A percentile compares a stretch with the other conserved stretches of the same genome.
These are phyloP conservation scores for Xerocomellus chrysenteron DNA, from an alignment of 768 basidiomycete species.

Conservation along the genomic window DNA sequence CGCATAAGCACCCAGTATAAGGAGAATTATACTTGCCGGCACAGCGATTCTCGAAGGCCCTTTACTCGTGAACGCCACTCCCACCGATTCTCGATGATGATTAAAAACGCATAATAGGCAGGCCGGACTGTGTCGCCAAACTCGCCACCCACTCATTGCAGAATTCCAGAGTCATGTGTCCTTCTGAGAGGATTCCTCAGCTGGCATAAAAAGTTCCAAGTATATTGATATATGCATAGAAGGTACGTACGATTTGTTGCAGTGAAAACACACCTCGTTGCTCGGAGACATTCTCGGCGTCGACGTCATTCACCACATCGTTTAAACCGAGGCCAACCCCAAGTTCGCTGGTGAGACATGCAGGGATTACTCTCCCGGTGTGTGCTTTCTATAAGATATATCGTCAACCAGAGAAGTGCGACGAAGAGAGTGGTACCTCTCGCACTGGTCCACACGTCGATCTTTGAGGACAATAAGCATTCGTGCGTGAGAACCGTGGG, in stretches of 20 bases:
- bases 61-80: conserved; percentile 6
- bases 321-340: neutral
- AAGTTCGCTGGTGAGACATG: neutral
- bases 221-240: neutral
- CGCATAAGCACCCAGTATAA: neutral
- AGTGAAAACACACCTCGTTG: neutral
- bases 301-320: neutral
- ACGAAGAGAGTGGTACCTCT: neutral
- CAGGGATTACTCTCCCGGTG: neutral
- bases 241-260: neutral
- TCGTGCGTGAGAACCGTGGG: neutral
- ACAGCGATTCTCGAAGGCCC: neutral
- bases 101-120: no score
- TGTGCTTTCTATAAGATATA: neutral
- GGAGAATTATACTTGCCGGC: conserved; percentile 11
- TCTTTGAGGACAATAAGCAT: neutral
- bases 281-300: neutral
- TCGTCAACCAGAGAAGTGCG: neutral
- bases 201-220: neutral
- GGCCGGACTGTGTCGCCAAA: no score
- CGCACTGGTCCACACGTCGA: neutral
- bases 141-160: no score
- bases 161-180: neutral
- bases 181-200: neutral
- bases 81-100: neutral